Base-by-base conservation (phyloP, 768 basidiomycete genomes). In the Sutorius australiensis region DNA sequence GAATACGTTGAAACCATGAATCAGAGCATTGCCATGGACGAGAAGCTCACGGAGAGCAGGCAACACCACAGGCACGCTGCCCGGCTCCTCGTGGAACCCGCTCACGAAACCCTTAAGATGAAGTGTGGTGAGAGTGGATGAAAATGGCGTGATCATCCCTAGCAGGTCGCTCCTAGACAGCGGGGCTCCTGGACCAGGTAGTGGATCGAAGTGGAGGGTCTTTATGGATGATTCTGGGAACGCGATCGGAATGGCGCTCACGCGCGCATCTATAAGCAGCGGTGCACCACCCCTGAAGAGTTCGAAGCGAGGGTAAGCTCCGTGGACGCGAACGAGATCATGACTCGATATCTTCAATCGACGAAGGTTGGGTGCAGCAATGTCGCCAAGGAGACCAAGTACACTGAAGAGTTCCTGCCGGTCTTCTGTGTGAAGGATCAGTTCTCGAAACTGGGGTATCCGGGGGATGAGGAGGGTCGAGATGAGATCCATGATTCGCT, bases 171-270 rank as follows among this genome's bases (percentile, higher is more conserved):
- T 62, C 44, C 62, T 60, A 32, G 67, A 65, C 21, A 69, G 63
- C 7, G 69, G 67, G 3, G 58, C 53, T 2, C 54, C 64, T 28
- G 61, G 61, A 44, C 66, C 72, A 32, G 69, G 67, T 36, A 64
- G 49, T 30, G 67, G 71, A 57, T 72, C 72, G 17, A 72, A 63
- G 50, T 73, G 71, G 11, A 72, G 68, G 1, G 63, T 68, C n/a
- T 59, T 62, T 37, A 69, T 57, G 42, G 60, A 32, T 7, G 65
- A 57, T 21, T 57, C 33, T 16, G 68, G 69, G 28, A 69, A 65
- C 12, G 65, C 63, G 56, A 71, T 65, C 21, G 68, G 65, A 46
- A 72, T 59, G 16, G 63, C 61, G 44, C 71, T 69, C 32, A 73
- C 43, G 42, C 72, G 71, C 37, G 62, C 50, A 48, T 70, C 68